Percentiles rank a stretch among this genome's conserved stretches.
phyloP scores from a whole-genome alignment of 2,329 filamentous ascomycete species.

The Sclerotinia sclerotiorum region DNA sequence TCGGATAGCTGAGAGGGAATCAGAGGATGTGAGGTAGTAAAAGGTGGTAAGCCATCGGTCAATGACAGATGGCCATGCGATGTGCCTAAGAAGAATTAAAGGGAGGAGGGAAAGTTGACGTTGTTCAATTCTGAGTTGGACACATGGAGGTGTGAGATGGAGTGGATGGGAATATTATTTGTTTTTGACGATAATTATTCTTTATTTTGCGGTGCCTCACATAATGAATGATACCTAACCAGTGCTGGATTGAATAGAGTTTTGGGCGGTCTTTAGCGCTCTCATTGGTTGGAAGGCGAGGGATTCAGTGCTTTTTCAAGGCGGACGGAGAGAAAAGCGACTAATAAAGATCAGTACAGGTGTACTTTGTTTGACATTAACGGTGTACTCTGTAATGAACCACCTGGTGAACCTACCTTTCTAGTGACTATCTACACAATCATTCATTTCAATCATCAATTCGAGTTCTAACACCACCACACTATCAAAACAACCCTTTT shows the following conservation, averaged over 20 bases:
- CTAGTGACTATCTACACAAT: too few relatives aligned
- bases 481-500: too few relatives aligned
- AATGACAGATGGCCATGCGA: constrained; percentile 16
- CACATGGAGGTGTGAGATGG: not conserved
- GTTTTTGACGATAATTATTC: too few relatives aligned
- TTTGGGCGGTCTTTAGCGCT: not conserved
- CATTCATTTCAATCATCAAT: not conserved
- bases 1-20: not conserved
- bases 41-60: not conserved
- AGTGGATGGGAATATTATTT: too few relatives aligned
- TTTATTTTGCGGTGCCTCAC: too few relatives aligned
- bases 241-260: not conserved
- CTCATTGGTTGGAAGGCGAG: not conserved
- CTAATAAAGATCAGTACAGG: too few relatives aligned
- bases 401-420: too few relatives aligned
- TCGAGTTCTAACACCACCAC: not conserved
- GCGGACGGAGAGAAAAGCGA: not conserved
- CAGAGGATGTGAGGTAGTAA: too few relatives aligned
- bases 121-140: constrained; percentile 5
- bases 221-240: too few relatives aligned
- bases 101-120: not conserved
- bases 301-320: not conserved
- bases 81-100: not conserved
- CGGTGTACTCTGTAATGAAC: too few relatives aligned
- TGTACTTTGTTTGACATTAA: too few relatives aligned